Conservation (phyloP, 2,329 filamentous ascomycete genomes). For the Fusarium phyllophilum region DNA sequence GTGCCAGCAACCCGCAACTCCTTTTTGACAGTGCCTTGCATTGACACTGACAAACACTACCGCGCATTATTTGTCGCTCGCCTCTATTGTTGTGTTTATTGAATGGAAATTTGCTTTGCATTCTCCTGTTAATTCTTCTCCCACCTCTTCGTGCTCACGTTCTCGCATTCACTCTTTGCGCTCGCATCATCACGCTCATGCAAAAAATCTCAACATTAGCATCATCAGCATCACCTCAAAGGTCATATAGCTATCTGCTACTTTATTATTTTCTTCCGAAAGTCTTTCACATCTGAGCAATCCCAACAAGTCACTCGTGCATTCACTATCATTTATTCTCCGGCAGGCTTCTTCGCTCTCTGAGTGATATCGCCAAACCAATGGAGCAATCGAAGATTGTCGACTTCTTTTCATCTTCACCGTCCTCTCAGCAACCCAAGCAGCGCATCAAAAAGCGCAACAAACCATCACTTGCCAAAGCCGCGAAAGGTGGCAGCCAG, state of each 20-base stretch:
- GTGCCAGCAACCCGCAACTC: slow-evolving; percentile 3
- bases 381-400: slow-evolving; percentile 32
- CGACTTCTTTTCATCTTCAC: slow-evolving; percentile 22
- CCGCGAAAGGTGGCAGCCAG: background rate
- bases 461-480: background rate
- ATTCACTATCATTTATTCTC: background rate
- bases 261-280: background rate
- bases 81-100: background rate
- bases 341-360: background rate
- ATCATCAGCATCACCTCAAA: background rate
- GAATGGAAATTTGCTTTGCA: background rate
- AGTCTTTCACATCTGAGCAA: background rate
- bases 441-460: background rate
- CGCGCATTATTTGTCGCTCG: background rate
- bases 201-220: background rate
- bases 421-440: background rate
- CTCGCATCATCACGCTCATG: background rate
- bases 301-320: background rate
- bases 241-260: background rate
- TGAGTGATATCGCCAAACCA: background rate
- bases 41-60: background rate
- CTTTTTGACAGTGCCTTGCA: background rate
- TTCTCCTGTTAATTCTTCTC: background rate
- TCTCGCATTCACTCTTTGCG: background rate
- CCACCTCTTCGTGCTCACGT: background rate